Conservation (phyloP, 176 grass and related monocot species). For the Lolium perenne region DNA sequence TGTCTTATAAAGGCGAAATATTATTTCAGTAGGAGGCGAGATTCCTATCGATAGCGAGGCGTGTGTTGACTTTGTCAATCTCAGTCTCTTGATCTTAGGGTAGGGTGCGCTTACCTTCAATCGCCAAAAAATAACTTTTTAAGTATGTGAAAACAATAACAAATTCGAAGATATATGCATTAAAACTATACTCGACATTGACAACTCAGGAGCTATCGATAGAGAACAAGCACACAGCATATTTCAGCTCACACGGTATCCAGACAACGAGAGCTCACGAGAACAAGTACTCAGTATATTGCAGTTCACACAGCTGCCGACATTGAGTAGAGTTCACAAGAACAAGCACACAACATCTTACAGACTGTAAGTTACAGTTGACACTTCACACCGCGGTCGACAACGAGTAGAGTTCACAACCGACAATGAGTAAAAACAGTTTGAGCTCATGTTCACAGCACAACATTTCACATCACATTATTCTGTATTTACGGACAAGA, state of each 20-base stretch:
- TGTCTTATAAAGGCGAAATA: no score
- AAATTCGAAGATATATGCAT: not conserved
- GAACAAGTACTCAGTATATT: conserved; percentile 24
- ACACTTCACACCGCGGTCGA: not conserved
- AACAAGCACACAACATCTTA: conserved; percentile 8
- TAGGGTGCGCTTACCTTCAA: no score
- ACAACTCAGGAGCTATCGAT: not conserved
- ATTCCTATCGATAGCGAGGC: no score
- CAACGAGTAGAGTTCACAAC: not conserved
- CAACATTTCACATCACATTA: conserved; percentile 37
- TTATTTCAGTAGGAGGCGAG: no score
- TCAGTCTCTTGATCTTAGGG: no score
- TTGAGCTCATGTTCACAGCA: not conserved
- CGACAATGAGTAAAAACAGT: not conserved
- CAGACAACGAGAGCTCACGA: not conserved
- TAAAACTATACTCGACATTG: not conserved
- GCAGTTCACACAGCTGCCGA: not conserved
- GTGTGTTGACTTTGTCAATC: no score
- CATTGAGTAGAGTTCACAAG: not conserved
- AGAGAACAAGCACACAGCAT: conserved; percentile 26
- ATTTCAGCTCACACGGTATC: not conserved
- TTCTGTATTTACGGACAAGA: conserved; percentile 37
- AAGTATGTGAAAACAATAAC: not conserved
- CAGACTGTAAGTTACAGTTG: not conserved
- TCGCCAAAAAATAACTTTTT: not conserved